Conservation (phyloP, 2,329 filamentous ascomycete genomes). For the Exophiala bonariae region DNA sequence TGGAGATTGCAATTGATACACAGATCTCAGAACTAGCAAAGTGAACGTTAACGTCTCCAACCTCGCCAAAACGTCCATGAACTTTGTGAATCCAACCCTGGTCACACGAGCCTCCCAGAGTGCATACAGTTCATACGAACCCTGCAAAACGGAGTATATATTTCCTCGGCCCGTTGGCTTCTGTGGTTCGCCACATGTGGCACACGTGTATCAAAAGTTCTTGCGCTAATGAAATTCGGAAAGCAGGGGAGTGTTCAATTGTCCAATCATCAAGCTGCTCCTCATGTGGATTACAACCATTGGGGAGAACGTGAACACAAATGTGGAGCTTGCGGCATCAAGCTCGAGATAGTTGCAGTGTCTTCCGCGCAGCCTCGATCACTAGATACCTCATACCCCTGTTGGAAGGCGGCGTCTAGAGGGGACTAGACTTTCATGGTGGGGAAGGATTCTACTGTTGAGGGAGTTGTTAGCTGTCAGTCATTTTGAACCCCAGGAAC, state of each 20-base stretch:
- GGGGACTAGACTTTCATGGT: neutral
- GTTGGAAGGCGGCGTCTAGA: neutral
- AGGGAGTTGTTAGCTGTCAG: neutral
- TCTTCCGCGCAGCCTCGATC: neutral
- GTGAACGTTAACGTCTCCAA: too few species aligned
- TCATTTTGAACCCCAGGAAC: neutral
- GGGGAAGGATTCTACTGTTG: neutral
- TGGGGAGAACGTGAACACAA: neutral
- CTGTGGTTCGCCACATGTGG: neutral
- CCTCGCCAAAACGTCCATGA: too few species aligned
- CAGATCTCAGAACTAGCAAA: too few species aligned
- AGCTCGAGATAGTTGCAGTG: too few species aligned
- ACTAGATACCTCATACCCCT: neutral
- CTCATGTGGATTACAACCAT: neutral
- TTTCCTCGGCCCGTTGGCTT: too few species aligned
- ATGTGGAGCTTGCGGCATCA: neutral
- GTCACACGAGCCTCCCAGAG: too few species aligned
- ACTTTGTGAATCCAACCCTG: too few species aligned
- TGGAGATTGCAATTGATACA: too few species aligned
- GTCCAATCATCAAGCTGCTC: neutral
- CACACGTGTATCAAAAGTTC: too few species aligned
- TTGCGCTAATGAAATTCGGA: too few species aligned
- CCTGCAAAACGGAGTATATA: too few species aligned
- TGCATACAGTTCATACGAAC: too few species aligned
- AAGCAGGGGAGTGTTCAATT: neutral